A percentile compares a stretch with the other conserved stretches of the same genome.
Conservation (phyloP, 768 basidiomycete species). For the Tephrocybe sp. region DNA sequence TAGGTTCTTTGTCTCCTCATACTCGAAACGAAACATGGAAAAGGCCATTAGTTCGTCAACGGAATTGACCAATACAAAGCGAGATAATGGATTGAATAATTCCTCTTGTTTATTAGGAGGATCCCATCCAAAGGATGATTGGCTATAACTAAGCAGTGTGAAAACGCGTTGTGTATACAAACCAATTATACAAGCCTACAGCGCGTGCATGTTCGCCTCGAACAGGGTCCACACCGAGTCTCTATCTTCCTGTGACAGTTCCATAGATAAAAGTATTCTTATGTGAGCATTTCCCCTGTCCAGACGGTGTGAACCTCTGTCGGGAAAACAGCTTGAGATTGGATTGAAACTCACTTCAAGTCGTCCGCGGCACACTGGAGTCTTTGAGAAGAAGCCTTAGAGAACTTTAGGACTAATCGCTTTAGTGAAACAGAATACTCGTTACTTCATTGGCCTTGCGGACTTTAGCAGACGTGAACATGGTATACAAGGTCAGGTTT, state of each 20-base stretch:
- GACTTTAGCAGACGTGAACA: constrained; percentile 9
- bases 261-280: constrained; percentile 21
- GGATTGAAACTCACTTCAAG: not conserved
- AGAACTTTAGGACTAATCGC: not conserved
- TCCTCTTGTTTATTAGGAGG: constrained; percentile 53
- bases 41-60: constrained; percentile 33
- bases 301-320: not conserved
- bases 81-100: constrained; percentile 55
- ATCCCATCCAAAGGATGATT: constrained; percentile 68
- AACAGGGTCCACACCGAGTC: constrained; percentile 50
- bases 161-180: not conserved
- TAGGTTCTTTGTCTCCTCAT: constrained; percentile 55
- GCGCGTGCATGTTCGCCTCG: constrained; percentile 54
- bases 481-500: not conserved
- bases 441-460: constrained; percentile 17
- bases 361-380: constrained; percentile 4
- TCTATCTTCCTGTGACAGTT: constrained; percentile 33
- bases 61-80: constrained; percentile 51
- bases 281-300: constrained; percentile 12
- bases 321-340: too few relatives aligned
- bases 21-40: constrained; percentile 72
- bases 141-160: constrained; percentile 38
- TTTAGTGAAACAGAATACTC: not conserved
- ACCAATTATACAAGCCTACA: constrained; percentile 31
- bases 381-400: constrained; percentile 17